phyloP scores from a whole-genome alignment of 2,329 filamentous ascomycete genomes.

The Penicillium sp. region DNA sequence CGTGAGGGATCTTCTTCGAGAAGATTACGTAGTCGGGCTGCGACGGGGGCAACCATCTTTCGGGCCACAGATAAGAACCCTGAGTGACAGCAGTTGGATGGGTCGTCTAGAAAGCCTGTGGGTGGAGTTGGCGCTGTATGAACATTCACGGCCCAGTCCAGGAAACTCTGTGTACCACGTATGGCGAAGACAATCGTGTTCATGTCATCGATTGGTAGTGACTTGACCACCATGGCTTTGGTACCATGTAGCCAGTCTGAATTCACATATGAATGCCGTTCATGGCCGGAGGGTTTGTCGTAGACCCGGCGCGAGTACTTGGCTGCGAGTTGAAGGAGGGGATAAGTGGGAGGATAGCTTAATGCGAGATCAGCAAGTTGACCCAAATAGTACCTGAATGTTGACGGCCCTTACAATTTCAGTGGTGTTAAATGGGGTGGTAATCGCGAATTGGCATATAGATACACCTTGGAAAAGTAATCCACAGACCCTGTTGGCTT shows the following conservation, averaged over 20 bases:
- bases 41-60: slow-evolving; percentile 66
- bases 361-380: not conserved
- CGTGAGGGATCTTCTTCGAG: slow-evolving; percentile 63
- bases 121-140: slow-evolving; percentile 60
- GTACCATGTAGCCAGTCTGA: slow-evolving; percentile 66
- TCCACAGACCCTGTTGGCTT: slow-evolving; percentile 29
- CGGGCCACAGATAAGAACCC: slow-evolving; percentile 69
- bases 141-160: slow-evolving; percentile 81
- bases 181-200: slow-evolving; percentile 76
- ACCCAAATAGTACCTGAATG: not conserved
- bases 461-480: slow-evolving; percentile 67
- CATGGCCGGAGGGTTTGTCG: slow-evolving; percentile 51
- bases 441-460: slow-evolving; percentile 68
- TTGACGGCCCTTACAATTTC: slow-evolving; percentile 48
- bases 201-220: slow-evolving; percentile 65
- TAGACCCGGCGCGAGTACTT: slow-evolving; percentile 71
- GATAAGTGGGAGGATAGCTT: slow-evolving; percentile 66
- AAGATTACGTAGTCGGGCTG: slow-evolving; percentile 58
- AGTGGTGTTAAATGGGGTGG: slow-evolving; percentile 59
- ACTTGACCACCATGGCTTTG: slow-evolving; percentile 78
- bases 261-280: slow-evolving; percentile 60
- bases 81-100: slow-evolving; percentile 66
- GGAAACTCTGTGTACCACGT: slow-evolving; percentile 67
- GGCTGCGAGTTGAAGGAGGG: slow-evolving; percentile 67
- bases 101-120: slow-evolving; percentile 64